phyloP scores from a whole-genome alignment of 768 basidiomycete species.

The Saitozyma podzolica region DNA sequence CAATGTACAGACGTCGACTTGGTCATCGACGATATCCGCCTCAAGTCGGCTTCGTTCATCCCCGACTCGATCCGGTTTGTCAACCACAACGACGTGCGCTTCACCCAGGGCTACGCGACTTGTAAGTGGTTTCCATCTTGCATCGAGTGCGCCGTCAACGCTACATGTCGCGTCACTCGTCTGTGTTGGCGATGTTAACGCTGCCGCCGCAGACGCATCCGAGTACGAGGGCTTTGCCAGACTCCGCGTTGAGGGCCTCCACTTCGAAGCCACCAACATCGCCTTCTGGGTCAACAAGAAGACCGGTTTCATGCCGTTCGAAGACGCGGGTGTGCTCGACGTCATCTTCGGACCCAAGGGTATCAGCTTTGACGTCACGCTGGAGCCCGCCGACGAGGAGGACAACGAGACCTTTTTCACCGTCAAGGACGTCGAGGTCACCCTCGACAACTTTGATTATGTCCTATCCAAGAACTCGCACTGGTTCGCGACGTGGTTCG shows the following conservation, averaged over 20 bases:
- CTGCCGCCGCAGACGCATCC: slow-evolving; percentile 40
- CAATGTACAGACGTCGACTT: slow-evolving; percentile 43
- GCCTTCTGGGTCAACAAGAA: slow-evolving; percentile 55
- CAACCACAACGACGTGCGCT: slow-evolving; percentile 53
- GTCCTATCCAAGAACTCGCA: slow-evolving; percentile 49
- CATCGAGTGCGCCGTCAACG: neutral
- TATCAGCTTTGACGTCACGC: slow-evolving; percentile 52
- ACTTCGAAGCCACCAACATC: slow-evolving; percentile 53
- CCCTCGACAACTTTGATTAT: slow-evolving; percentile 51
- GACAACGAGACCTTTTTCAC: slow-evolving; percentile 55
- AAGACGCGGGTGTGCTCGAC: slow-evolving; percentile 53
- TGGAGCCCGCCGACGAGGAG: slow-evolving; percentile 54
- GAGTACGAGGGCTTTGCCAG: slow-evolving; percentile 51
- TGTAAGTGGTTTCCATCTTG: slow-evolving; percentile 23
- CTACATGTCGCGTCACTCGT: too few species aligned
- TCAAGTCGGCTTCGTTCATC: slow-evolving; percentile 54
- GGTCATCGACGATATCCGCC: slow-evolving; percentile 52
- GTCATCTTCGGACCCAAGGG: slow-evolving; percentile 54
- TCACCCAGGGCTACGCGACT: slow-evolving; percentile 55
- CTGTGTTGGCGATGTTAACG: too few species aligned
- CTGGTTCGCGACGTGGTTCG: slow-evolving; percentile 53
- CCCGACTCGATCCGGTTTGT: slow-evolving; percentile 54
- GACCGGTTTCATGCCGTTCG: slow-evolving; percentile 51
- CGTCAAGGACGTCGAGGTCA: slow-evolving; percentile 53
- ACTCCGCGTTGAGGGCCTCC: slow-evolving; percentile 53